Conservation (phyloP, 169 alveolate genomes). For the Eimeria tenella region DNA sequence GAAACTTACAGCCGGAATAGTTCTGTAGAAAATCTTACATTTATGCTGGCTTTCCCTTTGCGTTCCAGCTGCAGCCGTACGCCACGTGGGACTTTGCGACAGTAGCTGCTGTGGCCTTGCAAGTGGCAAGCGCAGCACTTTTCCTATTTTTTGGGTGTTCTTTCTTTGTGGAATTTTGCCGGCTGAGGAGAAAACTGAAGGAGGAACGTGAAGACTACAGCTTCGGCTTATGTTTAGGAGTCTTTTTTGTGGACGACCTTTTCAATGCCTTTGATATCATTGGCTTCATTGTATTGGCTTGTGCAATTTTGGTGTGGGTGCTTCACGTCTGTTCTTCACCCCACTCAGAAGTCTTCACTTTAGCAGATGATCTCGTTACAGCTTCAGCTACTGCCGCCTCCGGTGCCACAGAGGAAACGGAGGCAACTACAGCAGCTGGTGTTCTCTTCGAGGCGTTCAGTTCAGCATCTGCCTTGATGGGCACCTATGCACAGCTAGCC, state of each 20-base stretch:
- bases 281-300: conserved; percentile 46
- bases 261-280: conserved; percentile 30
- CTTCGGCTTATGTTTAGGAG: conserved; percentile 48
- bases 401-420: conserved; percentile 38
- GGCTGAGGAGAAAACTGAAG: conserved; percentile 32
- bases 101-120: conserved; percentile 29
- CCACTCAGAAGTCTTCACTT: conserved; percentile 20
- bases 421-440: conserved; percentile 53
- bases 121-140: conserved; percentile 29
- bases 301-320: conserved; percentile 12
- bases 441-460: conserved; percentile 22
- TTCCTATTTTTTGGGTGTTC: conserved; percentile 38
- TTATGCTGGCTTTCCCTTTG: background rate
- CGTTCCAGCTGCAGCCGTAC: conserved; percentile 36
- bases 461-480: conserved; percentile 26
- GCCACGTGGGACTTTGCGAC: conserved; percentile 49
- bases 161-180: conserved; percentile 24
- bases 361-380: conserved; percentile 2
- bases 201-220: conserved; percentile 35
- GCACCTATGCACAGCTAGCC: conserved; percentile 57
- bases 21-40: background rate
- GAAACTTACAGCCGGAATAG: too few relatives aligned
- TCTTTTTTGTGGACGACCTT: conserved; percentile 44
- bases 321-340: conserved; percentile 20
- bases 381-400: conserved; percentile 39